Base-by-base conservation (phyloP, 306 rosid species). In the Ceratonia siliqua region DNA sequence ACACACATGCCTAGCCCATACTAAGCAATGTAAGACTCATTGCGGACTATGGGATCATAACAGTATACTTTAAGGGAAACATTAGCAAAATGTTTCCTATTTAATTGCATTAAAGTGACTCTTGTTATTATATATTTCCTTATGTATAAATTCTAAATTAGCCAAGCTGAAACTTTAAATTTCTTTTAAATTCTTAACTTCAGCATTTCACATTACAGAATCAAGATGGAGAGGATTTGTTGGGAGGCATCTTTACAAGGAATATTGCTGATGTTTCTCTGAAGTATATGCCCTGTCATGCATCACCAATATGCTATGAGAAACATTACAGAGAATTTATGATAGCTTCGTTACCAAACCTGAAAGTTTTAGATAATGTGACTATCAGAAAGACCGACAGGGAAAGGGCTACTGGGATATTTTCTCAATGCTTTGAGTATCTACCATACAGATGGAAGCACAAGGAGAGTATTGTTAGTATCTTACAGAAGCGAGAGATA, bases 241-340 rank as follows among this genome's bases (percentile, higher is more conserved):
- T 56, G 0, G 75, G 12, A 33, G 82, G 67, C 70, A 66, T 77
- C 76, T 78, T 65, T 33, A 53, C 81, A 78, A 78, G 54, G 64
- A 64, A 68, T 48, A 54, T 18, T 72, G 81, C 74, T 78, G 97
- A 89, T 78, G 83, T 82, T 77, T 35, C 91, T 72, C 57, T 58
- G 76, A 85, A 84, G 75, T 83, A 83, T 41, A 83, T 86, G 78
- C 82, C 95, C 56, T 67, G 76, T 82, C 89, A 89, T 86, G 82
- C 91, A 70, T 91, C 97, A 5, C 95, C 93, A 46, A 89, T 91
- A 78, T 91, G 97, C 83, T 82, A 81, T 42, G 91, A 89, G 85
- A 89, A 86, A 62, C 81, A 89, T 73, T 91, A 91, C 72, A 86
- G 95, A 81, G 95, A 91, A 75, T 91, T 82, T 86, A 89, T 91